Evolutionary conservation across 768 basidiomycete genomes (phyloP).

Genomic region (Kwoniella bestiolae): DNA sequence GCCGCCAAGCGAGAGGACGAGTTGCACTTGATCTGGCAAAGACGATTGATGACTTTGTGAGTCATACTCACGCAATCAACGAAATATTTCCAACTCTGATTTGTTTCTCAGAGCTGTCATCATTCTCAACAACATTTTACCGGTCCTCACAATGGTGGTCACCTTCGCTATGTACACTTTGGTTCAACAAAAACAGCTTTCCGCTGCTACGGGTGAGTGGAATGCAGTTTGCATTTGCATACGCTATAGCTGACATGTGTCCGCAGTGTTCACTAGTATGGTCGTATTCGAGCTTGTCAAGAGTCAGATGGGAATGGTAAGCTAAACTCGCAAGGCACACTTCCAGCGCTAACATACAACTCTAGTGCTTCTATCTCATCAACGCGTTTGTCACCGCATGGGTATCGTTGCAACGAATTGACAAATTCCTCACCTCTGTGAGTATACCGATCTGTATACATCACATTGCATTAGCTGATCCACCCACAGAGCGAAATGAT

Average conservation of each 20-base stretch:
- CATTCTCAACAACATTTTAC: conserved; percentile 64
- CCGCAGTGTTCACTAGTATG: conserved; percentile 64
- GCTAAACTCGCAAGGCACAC: not conserved
- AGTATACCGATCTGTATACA: conserved; percentile 55
- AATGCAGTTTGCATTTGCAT: not conserved
- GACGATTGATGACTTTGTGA: conserved; percentile 64
- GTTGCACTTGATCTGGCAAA: conserved; percentile 64
- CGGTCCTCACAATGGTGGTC: conserved; percentile 69
- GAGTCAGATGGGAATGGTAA: conserved; percentile 58
- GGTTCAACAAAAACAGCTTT: conserved; percentile 58
- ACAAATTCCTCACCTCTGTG: conserved; percentile 62
- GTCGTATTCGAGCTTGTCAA: conserved; percentile 69
- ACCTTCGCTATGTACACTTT: conserved; percentile 67
- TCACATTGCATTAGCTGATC: conserved; percentile 51
- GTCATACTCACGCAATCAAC: conserved; percentile 22
- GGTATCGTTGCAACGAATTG: conserved; percentile 69
- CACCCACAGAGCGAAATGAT: conserved; percentile 50
- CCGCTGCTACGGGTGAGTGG: conserved; percentile 52
- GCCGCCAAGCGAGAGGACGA: conserved; percentile 68
- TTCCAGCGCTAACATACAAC: not conserved
- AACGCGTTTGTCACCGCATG: conserved; percentile 60
- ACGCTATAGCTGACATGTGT: not conserved
- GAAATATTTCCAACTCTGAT: not conserved
- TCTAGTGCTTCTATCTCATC: conserved; percentile 42
- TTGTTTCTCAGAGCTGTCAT: conserved; percentile 23